Conservation (phyloP, 2,329 filamentous ascomycete species). For the Lecanosticta acicola region DNA sequence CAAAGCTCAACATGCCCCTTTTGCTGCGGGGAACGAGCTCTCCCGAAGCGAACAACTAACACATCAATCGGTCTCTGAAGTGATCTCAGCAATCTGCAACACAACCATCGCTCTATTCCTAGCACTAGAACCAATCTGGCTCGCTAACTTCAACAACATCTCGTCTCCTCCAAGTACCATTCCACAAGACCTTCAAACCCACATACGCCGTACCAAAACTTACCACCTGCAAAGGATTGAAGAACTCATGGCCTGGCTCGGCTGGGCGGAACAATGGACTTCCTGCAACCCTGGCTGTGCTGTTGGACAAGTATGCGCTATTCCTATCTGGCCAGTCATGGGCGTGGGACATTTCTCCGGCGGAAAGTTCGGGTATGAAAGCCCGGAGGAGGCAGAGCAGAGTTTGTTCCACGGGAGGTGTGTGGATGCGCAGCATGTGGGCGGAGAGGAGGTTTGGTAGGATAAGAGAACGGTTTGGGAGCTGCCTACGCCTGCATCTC, state of each 20-base stretch:
- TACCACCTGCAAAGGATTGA: slow-evolving; percentile 35
- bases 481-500: background rate
- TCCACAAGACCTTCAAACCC: background rate
- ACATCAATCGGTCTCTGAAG: slow-evolving; percentile 39
- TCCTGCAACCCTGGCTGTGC: slow-evolving; percentile 39
- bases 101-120: slow-evolving; percentile 42
- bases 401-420: background rate
- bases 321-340: slow-evolving; percentile 47
- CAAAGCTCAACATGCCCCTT: slow-evolving; percentile 37
- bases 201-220: slow-evolving; percentile 3
- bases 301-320: slow-evolving; percentile 44
- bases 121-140: slow-evolving; percentile 39
- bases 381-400: background rate
- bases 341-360: slow-evolving; percentile 2
- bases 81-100: slow-evolving; percentile 38
- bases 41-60: slow-evolving; percentile 35
- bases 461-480: background rate
- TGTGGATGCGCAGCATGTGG: background rate
- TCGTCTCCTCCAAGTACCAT: background rate
- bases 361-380: background rate
- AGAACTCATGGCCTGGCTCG: slow-evolving; percentile 47
- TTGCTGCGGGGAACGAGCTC: slow-evolving; percentile 26
- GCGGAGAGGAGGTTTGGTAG: background rate
- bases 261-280: slow-evolving; percentile 46
- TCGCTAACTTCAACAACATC: slow-evolving; percentile 26